These are phyloP conservation scores for Saccharomycopsis sp. DNA, from an alignment of 805 yeast species.

Conservation along the genomic window DNA sequence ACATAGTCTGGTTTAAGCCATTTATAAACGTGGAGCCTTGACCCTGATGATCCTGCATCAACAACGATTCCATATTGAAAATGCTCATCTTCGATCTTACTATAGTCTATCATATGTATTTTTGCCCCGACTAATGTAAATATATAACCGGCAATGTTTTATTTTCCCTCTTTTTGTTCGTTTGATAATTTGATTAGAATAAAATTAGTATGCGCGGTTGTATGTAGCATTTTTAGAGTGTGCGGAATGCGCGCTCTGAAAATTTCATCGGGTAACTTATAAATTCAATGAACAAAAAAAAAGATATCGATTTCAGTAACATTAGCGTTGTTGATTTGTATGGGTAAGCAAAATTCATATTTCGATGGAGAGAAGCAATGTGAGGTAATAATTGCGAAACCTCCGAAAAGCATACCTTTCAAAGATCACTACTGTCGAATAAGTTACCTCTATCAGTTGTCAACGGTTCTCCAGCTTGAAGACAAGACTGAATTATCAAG, in stretches of 20 bases:
- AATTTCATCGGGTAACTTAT: no score
- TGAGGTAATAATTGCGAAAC: background rate
- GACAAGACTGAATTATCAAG: constrained; percentile 8
- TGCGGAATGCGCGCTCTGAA: no score
- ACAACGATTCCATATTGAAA: constrained; percentile 74
- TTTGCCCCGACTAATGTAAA: background rate
- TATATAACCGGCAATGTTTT: background rate
- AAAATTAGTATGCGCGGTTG: no score
- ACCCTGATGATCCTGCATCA: constrained; percentile 95
- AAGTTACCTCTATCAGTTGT: constrained; percentile 17
- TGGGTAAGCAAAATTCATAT: background rate
- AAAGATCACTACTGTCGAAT: constrained; percentile 17
- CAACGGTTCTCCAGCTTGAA: background rate
- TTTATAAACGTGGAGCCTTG: constrained; percentile 73
- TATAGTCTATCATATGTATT: constrained; percentile 6
- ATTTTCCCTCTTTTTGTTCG: background rate
- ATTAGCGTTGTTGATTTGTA: no score
- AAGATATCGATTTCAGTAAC: background rate
- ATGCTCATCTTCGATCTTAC: constrained; percentile 4
- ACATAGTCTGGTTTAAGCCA: constrained; percentile 55
- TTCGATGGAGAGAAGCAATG: constrained; percentile 1
- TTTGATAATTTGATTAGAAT: background rate
- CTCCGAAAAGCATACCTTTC: constrained; percentile 10
- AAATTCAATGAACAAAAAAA: no score
- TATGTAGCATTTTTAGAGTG: no score